phyloP scores from a whole-genome alignment of 2,329 filamentous ascomycete genomes.

The Didymella sp. region DNA sequence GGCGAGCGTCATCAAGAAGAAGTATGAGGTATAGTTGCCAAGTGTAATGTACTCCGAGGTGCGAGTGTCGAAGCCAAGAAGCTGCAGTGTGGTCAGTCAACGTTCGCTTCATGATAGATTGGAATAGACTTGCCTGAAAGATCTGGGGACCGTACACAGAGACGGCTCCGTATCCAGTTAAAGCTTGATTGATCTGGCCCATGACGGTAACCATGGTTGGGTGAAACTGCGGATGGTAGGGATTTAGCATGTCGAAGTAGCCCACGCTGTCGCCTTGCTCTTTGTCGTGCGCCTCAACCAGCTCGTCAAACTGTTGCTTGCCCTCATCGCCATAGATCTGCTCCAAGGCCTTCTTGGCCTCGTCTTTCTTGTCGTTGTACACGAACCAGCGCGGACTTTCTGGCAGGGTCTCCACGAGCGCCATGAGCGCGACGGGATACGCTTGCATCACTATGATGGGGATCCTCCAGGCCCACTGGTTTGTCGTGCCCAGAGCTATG shows the following conservation, averaged over 20 bases:
- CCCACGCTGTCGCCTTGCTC: slow-evolving; percentile 57
- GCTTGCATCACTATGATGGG: slow-evolving; percentile 68
- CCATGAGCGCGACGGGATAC: slow-evolving; percentile 62
- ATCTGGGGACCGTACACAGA: slow-evolving; percentile 70
- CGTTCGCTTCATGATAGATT: not conserved
- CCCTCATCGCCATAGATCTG: slow-evolving; percentile 61
- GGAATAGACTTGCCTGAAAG: slow-evolving; percentile 55
- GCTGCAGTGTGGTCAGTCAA: slow-evolving; percentile 44
- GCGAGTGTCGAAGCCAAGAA: slow-evolving; percentile 62
- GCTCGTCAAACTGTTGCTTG: slow-evolving; percentile 58
- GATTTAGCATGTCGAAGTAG: slow-evolving; percentile 66
- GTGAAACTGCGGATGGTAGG: slow-evolving; percentile 63
- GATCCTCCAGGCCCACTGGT: slow-evolving; percentile 67
- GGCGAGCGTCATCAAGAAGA: slow-evolving; percentile 66
- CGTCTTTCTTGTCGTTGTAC: slow-evolving; percentile 58
- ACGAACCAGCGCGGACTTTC: slow-evolving; percentile 67
- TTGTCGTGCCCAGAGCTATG: slow-evolving; percentile 60
- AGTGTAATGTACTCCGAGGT: slow-evolving; percentile 64
- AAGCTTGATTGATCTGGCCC: slow-evolving; percentile 68
- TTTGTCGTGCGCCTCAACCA: slow-evolving; percentile 59
- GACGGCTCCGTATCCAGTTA: slow-evolving; percentile 66
- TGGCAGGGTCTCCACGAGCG: slow-evolving; percentile 61
- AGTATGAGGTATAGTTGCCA: slow-evolving; percentile 67
- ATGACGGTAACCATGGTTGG: slow-evolving; percentile 67
- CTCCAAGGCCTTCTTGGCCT: slow-evolving; percentile 59